phyloP scores from a whole-genome alignment of 805 yeast species.

The Candida cerambycidarum region DNA sequence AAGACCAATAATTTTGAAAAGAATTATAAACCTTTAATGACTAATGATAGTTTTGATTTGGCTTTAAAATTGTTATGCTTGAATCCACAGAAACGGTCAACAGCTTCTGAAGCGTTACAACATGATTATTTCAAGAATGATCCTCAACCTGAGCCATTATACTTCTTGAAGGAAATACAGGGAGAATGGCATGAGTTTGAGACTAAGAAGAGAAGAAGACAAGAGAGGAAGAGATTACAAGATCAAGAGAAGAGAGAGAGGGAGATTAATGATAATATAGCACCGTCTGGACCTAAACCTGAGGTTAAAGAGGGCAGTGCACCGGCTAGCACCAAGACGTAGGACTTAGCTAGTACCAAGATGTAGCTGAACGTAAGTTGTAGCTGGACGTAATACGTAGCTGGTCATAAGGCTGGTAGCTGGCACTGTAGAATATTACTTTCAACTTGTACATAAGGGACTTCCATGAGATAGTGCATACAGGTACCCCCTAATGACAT shows the following conservation, averaged over 20 bases:
- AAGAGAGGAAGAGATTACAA: conserved; percentile 41
- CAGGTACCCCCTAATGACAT: too few species aligned
- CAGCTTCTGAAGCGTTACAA: conserved; percentile 67
- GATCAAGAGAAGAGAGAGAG: conserved; percentile 24
- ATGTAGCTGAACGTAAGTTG: not conserved
- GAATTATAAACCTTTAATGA: conserved; percentile 42
- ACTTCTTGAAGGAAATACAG: conserved; percentile 51
- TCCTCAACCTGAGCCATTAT: conserved; percentile 63
- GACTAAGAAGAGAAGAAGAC: conserved; percentile 73
- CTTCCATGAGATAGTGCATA: too few species aligned
- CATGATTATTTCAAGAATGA: conserved; percentile 68
- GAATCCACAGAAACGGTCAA: conserved; percentile 67
- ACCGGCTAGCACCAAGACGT: not conserved
- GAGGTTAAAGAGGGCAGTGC: not conserved
- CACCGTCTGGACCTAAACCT: conserved; percentile 9
- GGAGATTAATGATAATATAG: conserved; percentile 8
- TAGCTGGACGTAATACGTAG: too few species aligned
- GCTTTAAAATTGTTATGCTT: conserved; percentile 62
- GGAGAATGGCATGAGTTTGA: conserved; percentile 99
- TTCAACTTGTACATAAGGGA: too few species aligned
- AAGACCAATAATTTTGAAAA: conserved; percentile 28
- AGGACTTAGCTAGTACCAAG: not conserved
- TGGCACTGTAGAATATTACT: too few species aligned
- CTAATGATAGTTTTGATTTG: conserved; percentile 58
- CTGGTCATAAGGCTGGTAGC: too few species aligned